A percentile compares a stretch with the other conserved stretches of the same genome.
phyloP scores from a whole-genome alignment of 306 rosid species.

The Parietaria judaica region DNA sequence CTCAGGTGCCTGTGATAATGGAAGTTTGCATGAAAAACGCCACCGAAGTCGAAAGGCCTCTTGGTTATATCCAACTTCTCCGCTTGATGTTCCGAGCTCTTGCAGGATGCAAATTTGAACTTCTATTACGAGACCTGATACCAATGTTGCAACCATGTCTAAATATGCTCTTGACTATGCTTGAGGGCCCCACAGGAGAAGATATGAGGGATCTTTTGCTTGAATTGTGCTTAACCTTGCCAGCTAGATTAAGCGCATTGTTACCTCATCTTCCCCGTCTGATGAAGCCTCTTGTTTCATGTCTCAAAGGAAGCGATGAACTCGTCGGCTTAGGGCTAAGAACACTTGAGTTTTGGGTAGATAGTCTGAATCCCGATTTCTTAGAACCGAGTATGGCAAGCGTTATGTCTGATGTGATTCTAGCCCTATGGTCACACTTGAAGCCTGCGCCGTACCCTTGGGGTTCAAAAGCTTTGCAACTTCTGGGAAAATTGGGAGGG shows the following conservation, averaged over 20 bases:
- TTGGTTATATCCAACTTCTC: conserved; percentile 91
- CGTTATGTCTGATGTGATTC: conserved; percentile 87
- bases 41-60: conserved; percentile 90
- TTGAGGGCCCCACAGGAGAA: conserved; percentile 95
- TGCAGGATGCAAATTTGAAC: conserved; percentile 90
- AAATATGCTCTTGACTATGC: conserved; percentile 86
- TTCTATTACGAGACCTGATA: conserved; percentile 83
- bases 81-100: conserved; percentile 79
- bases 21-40: conserved; percentile 94
- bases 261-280: conserved; percentile 87
- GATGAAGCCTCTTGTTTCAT: conserved; percentile 91
- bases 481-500: conserved; percentile 96
- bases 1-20: conserved; percentile 90
- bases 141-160: conserved; percentile 93
- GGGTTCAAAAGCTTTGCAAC: conserved; percentile 99
- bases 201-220: conserved; percentile 90
- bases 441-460: conserved; percentile 81
- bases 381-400: conserved; percentile 97
- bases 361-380: conserved; percentile 97
- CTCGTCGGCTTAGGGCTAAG: conserved; percentile 86
- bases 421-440: conserved; percentile 94
- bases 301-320: conserved; percentile 87
- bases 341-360: conserved; percentile 98
- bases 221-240: conserved; percentile 95
- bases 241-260: conserved; percentile 93